Evolutionary conservation across 1,284 basidiomycete genomes (phyloP), one percentile per base, ranked within the genome.

Genomic region (Naganishia sp.): DNA sequence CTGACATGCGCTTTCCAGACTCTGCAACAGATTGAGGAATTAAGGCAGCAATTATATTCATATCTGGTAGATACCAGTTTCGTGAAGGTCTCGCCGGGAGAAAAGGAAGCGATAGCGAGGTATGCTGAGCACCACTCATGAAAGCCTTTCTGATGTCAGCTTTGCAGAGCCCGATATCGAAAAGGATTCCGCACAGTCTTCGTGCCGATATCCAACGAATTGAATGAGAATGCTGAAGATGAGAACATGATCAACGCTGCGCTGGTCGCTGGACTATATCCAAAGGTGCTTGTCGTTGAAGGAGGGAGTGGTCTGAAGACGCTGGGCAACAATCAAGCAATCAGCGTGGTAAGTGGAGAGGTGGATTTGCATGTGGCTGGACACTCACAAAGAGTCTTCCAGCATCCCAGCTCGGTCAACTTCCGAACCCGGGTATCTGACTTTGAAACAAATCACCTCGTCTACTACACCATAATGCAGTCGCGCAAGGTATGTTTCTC

Each of bases 321-420:
- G 0, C 84, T 97, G 49, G 85, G 86, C 1, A 98, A 95, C 77
- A 92, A 91, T 72, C 90, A 93, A 74, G 80, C 83, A 6, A 88
- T 87, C 0, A 72, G 76, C 13, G 76, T 80, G 28, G 78, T 80
- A 42, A 71, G 53, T 39, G 78, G 72, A 10, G 25, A 13, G 5
- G 2, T 10, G 23, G 6, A 6, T 18, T 16, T 16, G 18, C 15
- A 45, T 11, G 28, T 15, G 16, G 7, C 18, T 6, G 16, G 21
- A 6, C 42, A 43, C 49, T 64, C 18, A 64, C 36, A 48, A 63
- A 16, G 28, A 10, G 23, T 59, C 46, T 82, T 82, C n/a, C 89
- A 97, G 81, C 95, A 99, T 78, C 96, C 95, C 0, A 92, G 92
- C 7, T 94, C 92, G 0, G 85, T 94, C 68, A 96, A 97, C 77